Evolutionary conservation across 2,329 filamentous ascomycete genomes (phyloP).

Genomic region (Talaromyces islandicus): DNA sequence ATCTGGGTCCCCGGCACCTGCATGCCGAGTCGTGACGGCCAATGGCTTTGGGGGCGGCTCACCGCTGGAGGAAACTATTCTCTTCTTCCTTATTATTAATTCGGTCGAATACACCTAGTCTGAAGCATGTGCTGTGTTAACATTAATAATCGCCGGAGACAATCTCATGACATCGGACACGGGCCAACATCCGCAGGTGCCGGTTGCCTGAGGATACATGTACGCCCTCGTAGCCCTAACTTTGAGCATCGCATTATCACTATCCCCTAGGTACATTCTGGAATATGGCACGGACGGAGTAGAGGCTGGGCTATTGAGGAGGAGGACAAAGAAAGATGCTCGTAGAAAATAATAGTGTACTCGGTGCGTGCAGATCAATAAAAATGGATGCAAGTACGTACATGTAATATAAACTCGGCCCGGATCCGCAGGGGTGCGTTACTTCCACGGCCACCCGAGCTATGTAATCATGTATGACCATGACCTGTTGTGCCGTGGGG

Average conservation of each 20-base stretch:
- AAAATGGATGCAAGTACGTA: no score
- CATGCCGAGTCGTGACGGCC: background rate
- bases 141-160: background rate
- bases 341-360: no score
- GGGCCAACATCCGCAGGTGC: background rate
- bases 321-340: no score
- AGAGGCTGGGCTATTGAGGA: no score
- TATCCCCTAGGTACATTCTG: no score
- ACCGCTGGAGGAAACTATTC: background rate
- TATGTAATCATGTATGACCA: background rate
- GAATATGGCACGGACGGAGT: no score
- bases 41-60: background rate
- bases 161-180: background rate
- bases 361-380: no score
- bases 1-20: background rate
- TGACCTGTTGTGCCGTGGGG: background rate
- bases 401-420: background rate
- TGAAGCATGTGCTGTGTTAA: no score
- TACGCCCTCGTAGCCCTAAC: no score
- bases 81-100: background rate
- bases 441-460: background rate
- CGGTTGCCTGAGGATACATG: no score
- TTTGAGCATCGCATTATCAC: no score
- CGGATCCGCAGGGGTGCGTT: background rate
- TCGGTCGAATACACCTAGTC: background rate